Evolutionary conservation across 768 basidiomycete species (phyloP), one percentile per base, ranked within the genome.

Genomic region (Leccinum pellstonianum): DNA sequence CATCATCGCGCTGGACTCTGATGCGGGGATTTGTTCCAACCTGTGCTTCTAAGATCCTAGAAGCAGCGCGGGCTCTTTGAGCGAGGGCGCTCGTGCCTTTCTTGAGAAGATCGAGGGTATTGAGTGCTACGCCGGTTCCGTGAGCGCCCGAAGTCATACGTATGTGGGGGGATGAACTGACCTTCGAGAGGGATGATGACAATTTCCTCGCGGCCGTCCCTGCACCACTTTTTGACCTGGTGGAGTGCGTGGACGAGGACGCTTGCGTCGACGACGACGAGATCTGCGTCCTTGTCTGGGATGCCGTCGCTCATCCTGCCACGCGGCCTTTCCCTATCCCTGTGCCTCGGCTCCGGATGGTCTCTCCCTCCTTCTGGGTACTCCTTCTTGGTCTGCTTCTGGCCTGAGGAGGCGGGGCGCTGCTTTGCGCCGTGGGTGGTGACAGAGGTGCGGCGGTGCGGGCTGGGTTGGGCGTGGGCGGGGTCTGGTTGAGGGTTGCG

Each of bases 81-180:
- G 94, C 92, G 11, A 93, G 80, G 0, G 83, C 76, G 27, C 81
- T 89, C 0, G 87, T 86, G 1, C 94, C 94, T 70, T 96, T 97
- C 82, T 97, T 97, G 68, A 96, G 83, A 2, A 95, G 77, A 70
- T 97, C 95, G 3, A 97, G 81, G 0, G 94, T 95, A 68, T 94
- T 95, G 27, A 97, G 81, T 9, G 90, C 94, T 96, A 71, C 25
- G 54, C 23, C 25, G 47, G 25, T 33, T 33, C 27, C 27, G 27
- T 29, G 8, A 29, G 27, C 27, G 25, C 5, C 41, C 52, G 54
- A 59, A 55, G 11, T 27, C 7, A 25, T 19, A 17, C 41, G n/a
- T 17, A 37, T 25, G 41, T 46, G 27, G 60, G 33, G 2, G 7
- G 37, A 29, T 10, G 23, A 2, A 77, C 82, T 54, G 62, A 94